A percentile compares a stretch with the other conserved stretches of the same genome.
These are phyloP conservation scores for Persicaria tinctoria DNA, from an alignment of 148 eudicot genomes.

Conservation along the genomic window DNA sequence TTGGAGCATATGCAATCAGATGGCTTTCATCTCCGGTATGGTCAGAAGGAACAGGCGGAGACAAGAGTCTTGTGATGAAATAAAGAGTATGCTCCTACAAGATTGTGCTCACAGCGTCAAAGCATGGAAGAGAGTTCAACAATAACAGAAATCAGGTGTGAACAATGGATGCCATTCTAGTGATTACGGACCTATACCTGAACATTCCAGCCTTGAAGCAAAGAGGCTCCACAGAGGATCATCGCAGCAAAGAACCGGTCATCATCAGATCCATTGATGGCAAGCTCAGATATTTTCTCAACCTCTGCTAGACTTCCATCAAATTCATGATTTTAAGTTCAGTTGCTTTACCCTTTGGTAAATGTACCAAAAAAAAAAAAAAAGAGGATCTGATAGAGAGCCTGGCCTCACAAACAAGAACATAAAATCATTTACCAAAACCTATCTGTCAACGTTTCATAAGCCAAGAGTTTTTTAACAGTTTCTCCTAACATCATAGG, in stretches of 20 bases:
- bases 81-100: constrained; percentile 81
- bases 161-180: neutral
- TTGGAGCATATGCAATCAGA: constrained; percentile 69
- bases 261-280: constrained; percentile 73
- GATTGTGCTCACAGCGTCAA: neutral
- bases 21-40: constrained; percentile 54
- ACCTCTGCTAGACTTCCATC: constrained; percentile 99
- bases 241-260: constrained; percentile 82
- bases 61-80: constrained; percentile 72
- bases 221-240: constrained; percentile 84
- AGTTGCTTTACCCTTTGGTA: constrained; percentile 53
- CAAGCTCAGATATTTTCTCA: constrained; percentile 78
- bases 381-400: constrained; percentile 20
- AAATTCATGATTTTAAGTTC: constrained; percentile 81
- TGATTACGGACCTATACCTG: constrained; percentile 37
- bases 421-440: neutral
- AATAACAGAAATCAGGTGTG: neutral
- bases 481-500: no score
- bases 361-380: constrained; percentile 20
- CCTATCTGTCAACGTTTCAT: neutral
- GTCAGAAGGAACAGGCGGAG: constrained; percentile 68
- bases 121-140: neutral
- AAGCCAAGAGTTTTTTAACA: neutral
- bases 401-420: constrained; percentile 3
- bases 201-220: constrained; percentile 78